Base-by-base conservation (phyloP, 345 rosid species). In the Gossypium turneri region DNA sequence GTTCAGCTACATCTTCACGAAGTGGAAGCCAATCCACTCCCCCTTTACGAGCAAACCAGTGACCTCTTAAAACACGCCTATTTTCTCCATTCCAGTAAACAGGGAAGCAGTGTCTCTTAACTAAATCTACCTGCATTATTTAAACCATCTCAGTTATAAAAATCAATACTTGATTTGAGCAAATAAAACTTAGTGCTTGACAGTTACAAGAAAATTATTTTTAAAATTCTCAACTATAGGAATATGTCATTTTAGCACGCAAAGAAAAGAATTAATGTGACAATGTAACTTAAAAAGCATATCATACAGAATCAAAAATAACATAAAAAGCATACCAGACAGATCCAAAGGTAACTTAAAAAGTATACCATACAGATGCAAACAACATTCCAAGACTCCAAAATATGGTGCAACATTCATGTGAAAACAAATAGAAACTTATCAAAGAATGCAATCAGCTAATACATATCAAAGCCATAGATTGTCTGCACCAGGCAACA, bases 11-110 rank as follows among this genome's bases (percentile, higher is more conserved):
- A 78, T 91, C 93, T 83, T 95, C 98, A 61, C 97, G 97, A 63
- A 95, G 84, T 13, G 98, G 99, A 75, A 91, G 86, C 99, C 98
- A 93, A 83, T 90, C 97, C 67, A 91, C 81, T 63, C 97, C 94
- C 73, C 98, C 99, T 82, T 91, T 93, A 70, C 90, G 83, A 76
- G 97, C 98, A 79, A 95, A 95, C 98, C 99, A 95, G 73, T 93
- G 99, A 51, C 99, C 98, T 80, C 99, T 90, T 71, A 95, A 82
- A 70, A 93, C 98, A 73, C 99, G 97, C 53, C 98, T 85, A 64
- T 92, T 95, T 79, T 95, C 98, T 76, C 98, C 99, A 86, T 86
- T 85, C 98, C 98, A 93, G 74, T 93, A 93, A 67, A 95, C 97
- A 24, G 99, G 98, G 77, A 93, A 95, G 76, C 90, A 88, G 77